Conservation (phyloP, 192 early-diverging fungal species). For the Chytriomyces sp. region DNA sequence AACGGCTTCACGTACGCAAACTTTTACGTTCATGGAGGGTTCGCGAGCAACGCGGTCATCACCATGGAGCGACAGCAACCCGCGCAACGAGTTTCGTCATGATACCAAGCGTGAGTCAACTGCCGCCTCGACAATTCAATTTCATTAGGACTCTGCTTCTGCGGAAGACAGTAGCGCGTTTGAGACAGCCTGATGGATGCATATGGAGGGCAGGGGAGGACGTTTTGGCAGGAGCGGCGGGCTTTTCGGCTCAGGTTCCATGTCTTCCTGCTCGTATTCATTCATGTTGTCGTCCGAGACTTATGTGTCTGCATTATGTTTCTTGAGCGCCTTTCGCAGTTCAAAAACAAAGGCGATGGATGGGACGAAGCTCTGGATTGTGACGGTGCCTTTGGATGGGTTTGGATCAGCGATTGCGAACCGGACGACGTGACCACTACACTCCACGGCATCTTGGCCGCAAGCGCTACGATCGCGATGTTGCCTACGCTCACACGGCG, state of each 20-base stretch:
- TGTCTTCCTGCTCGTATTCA: constrained; percentile 33
- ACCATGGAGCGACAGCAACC: too few relatives aligned
- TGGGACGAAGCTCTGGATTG: constrained; percentile 29
- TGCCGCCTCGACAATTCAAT: too few relatives aligned
- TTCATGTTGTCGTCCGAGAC: constrained; percentile 42
- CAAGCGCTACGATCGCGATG: constrained; percentile 41
- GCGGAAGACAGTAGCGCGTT: too few relatives aligned
- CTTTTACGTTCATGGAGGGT: too few relatives aligned
- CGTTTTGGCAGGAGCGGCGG: not conserved
- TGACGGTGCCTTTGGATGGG: constrained; percentile 33
- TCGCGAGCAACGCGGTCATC: too few relatives aligned
- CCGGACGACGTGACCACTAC: not conserved
- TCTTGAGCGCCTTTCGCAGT: constrained; percentile 38
- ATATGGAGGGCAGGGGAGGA: not conserved
- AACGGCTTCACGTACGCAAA: too few relatives aligned
- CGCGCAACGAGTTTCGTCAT: too few relatives aligned
- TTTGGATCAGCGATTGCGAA: not conserved
- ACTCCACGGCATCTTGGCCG: constrained; percentile 27
- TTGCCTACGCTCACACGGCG: constrained; percentile 11
- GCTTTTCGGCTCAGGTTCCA: not conserved
- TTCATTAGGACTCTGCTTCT: too few relatives aligned
- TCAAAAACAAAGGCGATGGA: constrained; percentile 14
- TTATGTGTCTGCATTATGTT: constrained; percentile 30
- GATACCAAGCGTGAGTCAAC: too few relatives aligned
- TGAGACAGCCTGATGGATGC: too few relatives aligned